phyloP scores from a whole-genome alignment of 2,329 filamentous ascomycete species.

The Trichoderma pleuroti region DNA sequence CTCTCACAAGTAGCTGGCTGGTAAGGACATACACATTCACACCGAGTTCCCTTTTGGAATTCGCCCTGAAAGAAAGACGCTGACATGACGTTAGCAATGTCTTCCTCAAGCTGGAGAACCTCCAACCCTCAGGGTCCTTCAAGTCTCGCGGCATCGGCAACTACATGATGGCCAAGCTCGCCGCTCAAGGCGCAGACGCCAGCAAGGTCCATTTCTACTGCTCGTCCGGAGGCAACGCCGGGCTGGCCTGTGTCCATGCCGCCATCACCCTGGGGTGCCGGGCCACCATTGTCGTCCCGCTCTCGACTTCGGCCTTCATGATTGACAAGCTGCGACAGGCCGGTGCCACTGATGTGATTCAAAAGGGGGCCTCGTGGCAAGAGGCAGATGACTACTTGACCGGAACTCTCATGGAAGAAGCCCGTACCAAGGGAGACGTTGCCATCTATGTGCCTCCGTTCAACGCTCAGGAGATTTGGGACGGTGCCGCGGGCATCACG shows the following conservation, averaged over 20 bases:
- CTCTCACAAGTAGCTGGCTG: constrained; percentile 24
- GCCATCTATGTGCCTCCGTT: constrained; percentile 65
- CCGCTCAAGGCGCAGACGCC: constrained; percentile 13
- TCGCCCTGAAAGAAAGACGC: neutral
- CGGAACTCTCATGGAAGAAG: constrained; percentile 44
- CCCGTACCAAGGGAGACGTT: constrained; percentile 29
- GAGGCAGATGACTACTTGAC: constrained; percentile 66
- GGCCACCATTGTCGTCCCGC: constrained; percentile 70
- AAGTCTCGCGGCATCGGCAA: constrained; percentile 76
- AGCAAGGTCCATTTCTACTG: constrained; percentile 60
- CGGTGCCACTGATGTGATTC: constrained; percentile 60
- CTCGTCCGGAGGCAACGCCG: constrained; percentile 75
- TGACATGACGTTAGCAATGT: constrained; percentile 52
- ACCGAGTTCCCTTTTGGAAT: no score
- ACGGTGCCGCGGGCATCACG: constrained; percentile 57
- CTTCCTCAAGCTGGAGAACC: constrained; percentile 77
- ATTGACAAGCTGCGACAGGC: constrained; percentile 62
- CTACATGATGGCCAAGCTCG: constrained; percentile 52
- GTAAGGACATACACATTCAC: constrained; percentile 5
- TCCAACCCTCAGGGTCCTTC: constrained; percentile 80
- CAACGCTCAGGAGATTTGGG: constrained; percentile 63
- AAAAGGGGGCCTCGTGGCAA: constrained; percentile 62
- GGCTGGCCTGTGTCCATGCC: constrained; percentile 72
- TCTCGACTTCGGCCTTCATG: constrained; percentile 63
- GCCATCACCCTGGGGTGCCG: constrained; percentile 58